These are phyloP conservation scores for Trichothecium sympodiale DNA, from an alignment of 2,329 filamentous ascomycete species.

Conservation along the genomic window DNA sequence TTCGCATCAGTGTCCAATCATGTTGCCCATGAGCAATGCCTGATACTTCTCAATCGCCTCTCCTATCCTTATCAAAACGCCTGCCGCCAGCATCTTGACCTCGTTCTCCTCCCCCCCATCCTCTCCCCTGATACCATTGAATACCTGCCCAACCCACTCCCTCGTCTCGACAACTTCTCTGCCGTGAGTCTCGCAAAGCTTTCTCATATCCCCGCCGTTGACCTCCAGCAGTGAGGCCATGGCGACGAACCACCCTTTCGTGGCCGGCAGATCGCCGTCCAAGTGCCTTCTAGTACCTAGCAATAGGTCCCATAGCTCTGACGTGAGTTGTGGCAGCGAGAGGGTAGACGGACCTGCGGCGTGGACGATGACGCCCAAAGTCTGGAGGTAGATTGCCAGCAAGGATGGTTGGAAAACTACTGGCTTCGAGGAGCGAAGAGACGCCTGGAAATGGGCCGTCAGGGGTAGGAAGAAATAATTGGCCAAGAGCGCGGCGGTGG, in stretches of 20 bases:
- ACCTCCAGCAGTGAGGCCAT: slow-evolving; percentile 74
- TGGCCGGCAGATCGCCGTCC: slow-evolving; percentile 52
- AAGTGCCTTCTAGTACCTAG: slow-evolving; percentile 53
- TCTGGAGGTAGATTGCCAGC: slow-evolving; percentile 73
- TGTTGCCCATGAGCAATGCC: slow-evolving; percentile 61
- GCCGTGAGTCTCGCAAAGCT: slow-evolving; percentile 63
- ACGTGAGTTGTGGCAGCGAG: slow-evolving; percentile 66
- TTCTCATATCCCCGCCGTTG: slow-evolving; percentile 60
- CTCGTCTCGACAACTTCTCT: slow-evolving; percentile 74
- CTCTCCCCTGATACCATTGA: slow-evolving; percentile 46
- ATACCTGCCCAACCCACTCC: slow-evolving; percentile 73
- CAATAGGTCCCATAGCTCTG: slow-evolving; percentile 75
- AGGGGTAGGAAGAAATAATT: slow-evolving; percentile 79
- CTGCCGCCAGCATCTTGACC: slow-evolving; percentile 68
- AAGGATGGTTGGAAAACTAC: slow-evolving; percentile 66
- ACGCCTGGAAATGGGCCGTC: slow-evolving; percentile 66
- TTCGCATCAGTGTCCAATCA: slow-evolving; percentile 32
- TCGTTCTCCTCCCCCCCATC: slow-evolving; percentile 60
- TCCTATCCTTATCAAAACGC: slow-evolving; percentile 63
- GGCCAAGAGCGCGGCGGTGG: slow-evolving; percentile 64
- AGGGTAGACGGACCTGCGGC: slow-evolving; percentile 72
- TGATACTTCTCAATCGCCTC: slow-evolving; percentile 80
- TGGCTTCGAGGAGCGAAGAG: slow-evolving; percentile 36
- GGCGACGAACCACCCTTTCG: slow-evolving; percentile 66
- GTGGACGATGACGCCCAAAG: slow-evolving; percentile 70